A percentile compares a stretch with the other conserved stretches of the same genome.
Conservation (phyloP, 2,329 filamentous ascomycete genomes). For the Clonostachys chloroleuca region DNA sequence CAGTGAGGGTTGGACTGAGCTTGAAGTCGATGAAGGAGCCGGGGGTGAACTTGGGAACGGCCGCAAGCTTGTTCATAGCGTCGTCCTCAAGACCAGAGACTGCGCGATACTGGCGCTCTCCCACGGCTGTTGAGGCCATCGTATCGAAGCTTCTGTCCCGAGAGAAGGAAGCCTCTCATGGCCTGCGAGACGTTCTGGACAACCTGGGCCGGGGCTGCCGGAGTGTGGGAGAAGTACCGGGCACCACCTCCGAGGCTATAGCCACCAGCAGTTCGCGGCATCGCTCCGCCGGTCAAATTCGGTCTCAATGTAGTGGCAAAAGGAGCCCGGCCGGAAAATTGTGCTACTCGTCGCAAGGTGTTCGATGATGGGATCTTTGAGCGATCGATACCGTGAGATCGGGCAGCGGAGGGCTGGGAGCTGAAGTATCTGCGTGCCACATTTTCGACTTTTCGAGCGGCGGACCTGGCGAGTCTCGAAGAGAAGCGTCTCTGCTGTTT, state of each 20-base stretch:
- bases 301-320: constrained; percentile 88
- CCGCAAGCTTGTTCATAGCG: constrained; percentile 62
- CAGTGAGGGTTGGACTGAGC: constrained; percentile 84
- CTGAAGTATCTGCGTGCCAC: constrained; percentile 47
- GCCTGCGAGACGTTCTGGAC: constrained; percentile 94
- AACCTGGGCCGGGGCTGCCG: constrained; percentile 82
- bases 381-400: constrained; percentile 33
- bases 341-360: constrained; percentile 46
- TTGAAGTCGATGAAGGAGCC: constrained; percentile 88
- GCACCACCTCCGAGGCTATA: constrained; percentile 72
- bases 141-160: constrained; percentile 82
- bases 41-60: constrained; percentile 48
- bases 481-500: constrained; percentile 47
- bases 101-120: constrained; percentile 74
- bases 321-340: constrained; percentile 71
- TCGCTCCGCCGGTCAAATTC: constrained; percentile 82
- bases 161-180: constrained; percentile 87
- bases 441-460: constrained; percentile 32
- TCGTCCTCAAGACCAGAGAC: constrained; percentile 74
- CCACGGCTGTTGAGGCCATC: constrained; percentile 72
- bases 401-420: constrained; percentile 22
- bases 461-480: constrained; percentile 9
- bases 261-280: constrained; percentile 84
- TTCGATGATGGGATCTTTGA: constrained; percentile 43
- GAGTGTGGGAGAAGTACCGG: constrained; percentile 86